phyloP scores from a whole-genome alignment of 2,329 filamentous ascomycete genomes.

The Neofusicoccum ribis region DNA sequence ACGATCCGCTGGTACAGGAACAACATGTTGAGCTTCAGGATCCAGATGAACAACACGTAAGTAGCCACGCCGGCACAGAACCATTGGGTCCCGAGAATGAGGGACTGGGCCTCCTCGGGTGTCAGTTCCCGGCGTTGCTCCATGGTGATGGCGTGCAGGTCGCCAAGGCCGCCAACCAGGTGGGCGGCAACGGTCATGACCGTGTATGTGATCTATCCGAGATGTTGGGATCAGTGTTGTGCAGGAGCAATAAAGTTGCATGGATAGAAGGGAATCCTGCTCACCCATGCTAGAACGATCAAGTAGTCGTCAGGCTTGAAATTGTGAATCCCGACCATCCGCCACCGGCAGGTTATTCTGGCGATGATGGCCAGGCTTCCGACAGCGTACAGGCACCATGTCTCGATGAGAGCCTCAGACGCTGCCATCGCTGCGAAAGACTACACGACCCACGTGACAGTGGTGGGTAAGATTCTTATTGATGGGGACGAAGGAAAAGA shows the following conservation, averaged over 20 bases:
- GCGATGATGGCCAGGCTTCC: constrained; percentile 35
- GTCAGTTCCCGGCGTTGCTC: constrained; percentile 36
- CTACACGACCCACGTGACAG: too few relatives aligned
- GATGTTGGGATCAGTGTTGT: neutral
- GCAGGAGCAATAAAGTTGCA: neutral
- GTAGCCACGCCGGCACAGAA: constrained; percentile 38
- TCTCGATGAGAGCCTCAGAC: constrained; percentile 26
- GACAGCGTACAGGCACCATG: constrained; percentile 40
- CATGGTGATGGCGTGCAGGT: constrained; percentile 33
- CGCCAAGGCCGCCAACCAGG: constrained; percentile 32
- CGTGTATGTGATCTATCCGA: constrained; percentile 22
- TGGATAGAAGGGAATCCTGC: neutral
- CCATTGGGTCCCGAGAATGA: constrained; percentile 37
- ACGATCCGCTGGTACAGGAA: constrained; percentile 43
- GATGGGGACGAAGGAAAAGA: too few relatives aligned
- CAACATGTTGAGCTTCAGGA: constrained; percentile 45
- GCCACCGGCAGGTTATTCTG: constrained; percentile 35
- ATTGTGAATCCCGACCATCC: constrained; percentile 34
- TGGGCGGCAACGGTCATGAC: constrained; percentile 27
- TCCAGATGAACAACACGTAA: constrained; percentile 43
- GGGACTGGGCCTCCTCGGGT: constrained; percentile 28
- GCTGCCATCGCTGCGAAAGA: too few relatives aligned
- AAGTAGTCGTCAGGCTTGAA: constrained; percentile 40
- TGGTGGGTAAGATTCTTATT: too few relatives aligned
- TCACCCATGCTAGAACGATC: constrained; percentile 33